Percentiles rank a stretch among this genome's conserved stretches.
Evolutionary conservation across 306 rosid genomes (phyloP).

Genomic region (barrel medic (Medicago truncatula)): MtrunA17r5.0-ANR NC_053049.1:14296501-14297000

Average conservation of each 20-base stretch:
- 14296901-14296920: slow-evolving; percentile 24
- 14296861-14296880: background rate
- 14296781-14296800: slow-evolving; percentile 14
- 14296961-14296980: background rate
- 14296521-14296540: slow-evolving; percentile 17
- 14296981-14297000: slow-evolving; percentile 8
- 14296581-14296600: slow-evolving; percentile 84
- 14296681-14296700: slow-evolving; percentile 31
- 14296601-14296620: slow-evolving; percentile 96
- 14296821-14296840: slow-evolving; percentile 30
- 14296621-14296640: slow-evolving; percentile 86
- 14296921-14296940: background rate
- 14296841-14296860: slow-evolving; percentile 4
- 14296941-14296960: background rate
- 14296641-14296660: slow-evolving; percentile 55
- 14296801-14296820: slow-evolving; percentile 9
- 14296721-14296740: slow-evolving; percentile 25
- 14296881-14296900: slow-evolving; percentile 11
- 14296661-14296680: slow-evolving; percentile 14
- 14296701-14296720: slow-evolving; percentile 25
- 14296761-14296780: slow-evolving; percentile 26
- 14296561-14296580: slow-evolving; percentile 30
- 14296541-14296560: slow-evolving; percentile 34
- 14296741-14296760: slow-evolving; percentile 26
- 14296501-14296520: slow-evolving; percentile 17